Evolutionary conservation across 257 asterid species (phyloP).

Genomic region (Mentha longifolia): DNA sequence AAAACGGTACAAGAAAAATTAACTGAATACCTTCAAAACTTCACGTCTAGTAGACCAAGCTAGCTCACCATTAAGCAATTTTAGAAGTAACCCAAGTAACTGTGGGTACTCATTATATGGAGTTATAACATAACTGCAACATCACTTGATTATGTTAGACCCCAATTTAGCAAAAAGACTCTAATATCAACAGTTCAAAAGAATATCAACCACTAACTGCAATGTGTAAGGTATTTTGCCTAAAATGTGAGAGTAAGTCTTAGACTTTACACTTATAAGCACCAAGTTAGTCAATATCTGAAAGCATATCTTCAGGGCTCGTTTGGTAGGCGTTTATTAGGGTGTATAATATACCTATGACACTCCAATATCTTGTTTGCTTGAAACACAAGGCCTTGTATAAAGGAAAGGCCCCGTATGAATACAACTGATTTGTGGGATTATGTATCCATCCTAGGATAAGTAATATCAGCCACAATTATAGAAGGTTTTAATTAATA

Average conservation of each 20-base stretch:
- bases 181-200: conserved; percentile 4
- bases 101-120: conserved; percentile 95
- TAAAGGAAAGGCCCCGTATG: too few relatives aligned
- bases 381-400: too few relatives aligned
- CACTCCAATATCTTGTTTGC: too few relatives aligned
- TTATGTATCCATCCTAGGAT: too few relatives aligned
- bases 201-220: background rate
- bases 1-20: background rate
- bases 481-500: too few relatives aligned
- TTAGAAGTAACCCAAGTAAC: conserved; percentile 90
- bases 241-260: conserved; percentile 5
- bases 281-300: conserved; percentile 19
- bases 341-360: too few relatives aligned
- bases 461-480: too few relatives aligned
- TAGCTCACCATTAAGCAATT: conserved; percentile 95
- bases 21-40: conserved; percentile 78
- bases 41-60: conserved; percentile 99
- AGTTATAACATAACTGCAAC: conserved; percentile 83
- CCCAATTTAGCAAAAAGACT: conserved; percentile 14
- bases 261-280: background rate
- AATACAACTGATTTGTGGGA: too few relatives aligned
- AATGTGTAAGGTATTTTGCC: background rate
- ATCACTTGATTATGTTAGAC: conserved; percentile 35
- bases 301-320: background rate
- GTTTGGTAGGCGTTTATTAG: too few relatives aligned